Base-by-base conservation (phyloP, 2,329 filamentous ascomycete species). In the Clarireedia paspali region DNA sequence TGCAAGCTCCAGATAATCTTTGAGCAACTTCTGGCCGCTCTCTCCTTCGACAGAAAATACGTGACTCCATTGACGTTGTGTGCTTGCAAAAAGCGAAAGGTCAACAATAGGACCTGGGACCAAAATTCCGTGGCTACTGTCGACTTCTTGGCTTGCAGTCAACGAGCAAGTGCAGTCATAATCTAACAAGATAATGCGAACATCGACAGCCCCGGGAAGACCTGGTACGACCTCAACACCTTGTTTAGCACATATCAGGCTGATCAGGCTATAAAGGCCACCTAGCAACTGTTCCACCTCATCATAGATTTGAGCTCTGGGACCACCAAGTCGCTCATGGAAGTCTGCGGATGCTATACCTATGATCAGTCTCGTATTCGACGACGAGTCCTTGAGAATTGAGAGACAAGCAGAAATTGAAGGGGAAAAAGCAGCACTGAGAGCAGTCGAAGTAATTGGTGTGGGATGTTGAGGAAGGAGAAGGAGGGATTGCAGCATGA, bases 251-350 rank as follows among this genome's bases (percentile, higher is more conserved):
- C 87, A 89, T n/a, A 89, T 75, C 47, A 84, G 74, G 36, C 86
- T 86, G 55, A 94, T 75, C 50, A 96, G 78, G 64, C 84, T 84
- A 76, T 97, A 97, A 24, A 95, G 68, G 26, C 81, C 81, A 2
- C 88, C 87, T 23, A 96, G 73, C 5, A 92, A 75, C n/a, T 79
- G 76, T 70, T 96, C 90, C 0, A 84, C 80, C n/a, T 78, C 72
- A 36, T 77, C 68, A 79, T 91, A 95, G n/a, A 68, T 56, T 26
- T 64, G 47, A 17, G 81, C 74, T 47, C 81, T 73, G 24, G 78
- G 74, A 63, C 80, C 77, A 47, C 79, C 75, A 30, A 72, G 71
- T 23, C 73, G 71, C 24, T 75, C 73, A 34, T 72, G 72, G 20
- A 80, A 77, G 47, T 76, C 72, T 12, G 91, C 76, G 51, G 86